Evolutionary conservation across 768 basidiomycete genomes (phyloP).

Genomic region (Heimioporus sp.): DNA sequence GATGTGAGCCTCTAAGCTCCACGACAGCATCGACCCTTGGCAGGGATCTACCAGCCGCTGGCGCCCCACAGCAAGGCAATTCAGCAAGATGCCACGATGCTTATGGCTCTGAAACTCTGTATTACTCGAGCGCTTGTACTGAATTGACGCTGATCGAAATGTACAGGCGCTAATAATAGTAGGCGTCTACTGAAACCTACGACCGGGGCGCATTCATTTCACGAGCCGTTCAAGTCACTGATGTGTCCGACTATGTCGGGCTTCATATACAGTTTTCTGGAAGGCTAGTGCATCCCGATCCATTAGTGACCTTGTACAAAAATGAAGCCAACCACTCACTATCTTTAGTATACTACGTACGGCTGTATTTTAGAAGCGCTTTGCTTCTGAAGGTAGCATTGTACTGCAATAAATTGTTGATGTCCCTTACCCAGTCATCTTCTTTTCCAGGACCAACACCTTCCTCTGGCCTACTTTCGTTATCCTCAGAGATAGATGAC

Average conservation of each 20-base stretch:
- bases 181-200: neutral
- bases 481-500: conserved; percentile 65
- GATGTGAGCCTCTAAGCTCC: too few species aligned
- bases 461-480: conserved; percentile 46
- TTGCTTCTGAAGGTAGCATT: conserved; percentile 93
- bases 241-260: neutral
- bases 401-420: conserved; percentile 92
- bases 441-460: conserved; percentile 79
- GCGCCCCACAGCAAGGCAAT: neutral
- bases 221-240: too few species aligned
- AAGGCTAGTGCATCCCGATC: neutral
- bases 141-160: neutral
- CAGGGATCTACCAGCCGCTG: neutral
- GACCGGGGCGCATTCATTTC: neutral
- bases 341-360: conserved; percentile 31
- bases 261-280: neutral
- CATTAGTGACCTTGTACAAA: neutral
- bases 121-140: neutral
- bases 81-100: neutral
- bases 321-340: conserved; percentile 9
- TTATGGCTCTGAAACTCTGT: neutral
- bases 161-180: conserved; percentile 1
- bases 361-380: conserved; percentile 72
- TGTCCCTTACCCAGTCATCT: conserved; percentile 96
- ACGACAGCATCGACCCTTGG: neutral